Percentiles rank a stretch among this genome's conserved stretches.
phyloP scores from a whole-genome alignment of 768 basidiomycete genomes.

The Calocera viscosa region DNA sequence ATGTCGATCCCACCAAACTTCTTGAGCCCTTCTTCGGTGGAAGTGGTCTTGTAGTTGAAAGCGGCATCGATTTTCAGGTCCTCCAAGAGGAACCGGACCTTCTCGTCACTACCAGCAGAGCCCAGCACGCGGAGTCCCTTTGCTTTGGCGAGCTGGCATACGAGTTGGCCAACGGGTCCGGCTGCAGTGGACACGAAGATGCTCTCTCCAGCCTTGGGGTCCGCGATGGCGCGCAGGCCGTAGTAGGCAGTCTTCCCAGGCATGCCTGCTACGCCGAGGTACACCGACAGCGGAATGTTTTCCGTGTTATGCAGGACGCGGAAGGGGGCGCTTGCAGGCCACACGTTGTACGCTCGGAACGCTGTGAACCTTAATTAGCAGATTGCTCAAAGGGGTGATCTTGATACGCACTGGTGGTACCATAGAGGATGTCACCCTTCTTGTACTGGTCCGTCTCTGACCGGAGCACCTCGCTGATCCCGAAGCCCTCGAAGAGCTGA shows the following conservation, averaged over 20 bases:
- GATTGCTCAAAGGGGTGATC: too few relatives aligned
- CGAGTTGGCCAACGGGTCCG: constrained; percentile 48
- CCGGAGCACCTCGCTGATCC: constrained; percentile 35
- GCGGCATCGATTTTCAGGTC: constrained; percentile 52
- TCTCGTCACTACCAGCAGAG: constrained; percentile 60
- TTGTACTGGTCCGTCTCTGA: constrained; percentile 30
- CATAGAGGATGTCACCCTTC: constrained; percentile 34
- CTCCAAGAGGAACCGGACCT: constrained; percentile 46
- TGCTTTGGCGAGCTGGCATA: constrained; percentile 34
- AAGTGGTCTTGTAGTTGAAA: constrained; percentile 60
- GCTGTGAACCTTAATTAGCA: constrained; percentile 25
- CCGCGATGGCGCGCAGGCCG: constrained; percentile 66
- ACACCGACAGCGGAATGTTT: constrained; percentile 38
- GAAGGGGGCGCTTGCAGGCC: neutral
- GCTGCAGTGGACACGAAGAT: constrained; percentile 39
- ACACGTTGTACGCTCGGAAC: constrained; percentile 34
- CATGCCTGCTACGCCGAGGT: constrained; percentile 42
- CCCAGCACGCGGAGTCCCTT: constrained; percentile 50
- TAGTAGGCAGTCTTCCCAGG: constrained; percentile 19
- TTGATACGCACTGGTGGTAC: constrained; percentile 18
- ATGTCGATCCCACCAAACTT: constrained; percentile 48
- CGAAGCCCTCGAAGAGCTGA: constrained; percentile 24
- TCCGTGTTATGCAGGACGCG: constrained; percentile 32
- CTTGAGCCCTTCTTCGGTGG: constrained; percentile 39
- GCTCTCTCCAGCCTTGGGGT: constrained; percentile 53